Percentiles rank a stretch among this genome's conserved stretches.
phyloP scores from a whole-genome alignment of 345 rosid genomes.

The Chamaenerion angustifolium region DNA sequence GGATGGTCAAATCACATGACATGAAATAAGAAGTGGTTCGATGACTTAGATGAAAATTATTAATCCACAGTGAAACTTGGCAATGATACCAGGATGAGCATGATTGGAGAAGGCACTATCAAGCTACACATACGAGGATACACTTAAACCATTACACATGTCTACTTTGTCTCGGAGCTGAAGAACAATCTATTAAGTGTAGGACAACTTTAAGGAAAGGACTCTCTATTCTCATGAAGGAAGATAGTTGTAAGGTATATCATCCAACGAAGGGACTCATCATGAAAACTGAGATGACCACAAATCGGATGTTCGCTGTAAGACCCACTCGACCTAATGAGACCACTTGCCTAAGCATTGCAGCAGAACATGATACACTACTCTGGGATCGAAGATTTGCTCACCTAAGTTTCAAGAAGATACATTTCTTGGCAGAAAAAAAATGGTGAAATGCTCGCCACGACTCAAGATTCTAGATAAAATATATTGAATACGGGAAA shows the following conservation, averaged over 20 bases:
- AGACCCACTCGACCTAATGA: not conserved
- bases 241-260: too few species aligned
- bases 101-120: not conserved
- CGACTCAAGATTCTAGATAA: not conserved
- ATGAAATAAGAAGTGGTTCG: not conserved
- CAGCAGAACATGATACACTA: not conserved
- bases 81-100: not conserved
- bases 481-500: not conserved
- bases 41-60: not conserved
- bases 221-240: too few species aligned
- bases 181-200: too few species aligned
- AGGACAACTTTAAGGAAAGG: too few species aligned
- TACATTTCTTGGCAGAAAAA: not conserved
- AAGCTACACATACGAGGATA: too few species aligned
- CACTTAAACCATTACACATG: too few species aligned
- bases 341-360: not conserved
- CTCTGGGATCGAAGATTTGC: slow-evolving; percentile 1
- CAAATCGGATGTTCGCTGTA: not conserved
- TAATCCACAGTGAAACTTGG: not conserved
- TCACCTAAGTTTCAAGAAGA: not conserved
- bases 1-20: slow-evolving; percentile 8
- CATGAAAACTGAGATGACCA: not conserved
- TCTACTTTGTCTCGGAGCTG: too few species aligned
- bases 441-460: not conserved
- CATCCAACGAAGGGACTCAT: too few species aligned